Conservation (phyloP, 345 rosid genomes). For the Syzygium oleosum region DNA sequence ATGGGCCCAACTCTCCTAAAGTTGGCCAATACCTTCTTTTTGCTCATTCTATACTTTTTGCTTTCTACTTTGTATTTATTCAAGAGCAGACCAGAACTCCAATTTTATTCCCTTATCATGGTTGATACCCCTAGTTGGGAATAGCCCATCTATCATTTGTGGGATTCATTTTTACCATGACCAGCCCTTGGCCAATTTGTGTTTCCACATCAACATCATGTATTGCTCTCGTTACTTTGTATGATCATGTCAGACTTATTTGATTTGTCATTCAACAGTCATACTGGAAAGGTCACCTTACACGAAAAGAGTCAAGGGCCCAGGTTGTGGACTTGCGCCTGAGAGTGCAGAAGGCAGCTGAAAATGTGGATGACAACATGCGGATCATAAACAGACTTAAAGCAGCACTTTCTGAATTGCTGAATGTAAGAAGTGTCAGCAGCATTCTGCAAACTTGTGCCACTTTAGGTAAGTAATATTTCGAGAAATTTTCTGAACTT, state of each 20-base stretch:
- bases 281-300: slow-evolving; percentile 72
- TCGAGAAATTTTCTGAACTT: background rate
- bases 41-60: background rate
- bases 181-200: background rate
- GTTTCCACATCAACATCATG: background rate
- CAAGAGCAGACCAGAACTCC: background rate
- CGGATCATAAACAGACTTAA: slow-evolving; percentile 73
- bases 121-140: background rate
- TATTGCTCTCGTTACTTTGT: background rate
- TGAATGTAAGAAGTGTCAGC: slow-evolving; percentile 62
- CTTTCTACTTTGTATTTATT: background rate
- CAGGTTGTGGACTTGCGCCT: slow-evolving; percentile 51
- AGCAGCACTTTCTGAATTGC: slow-evolving; percentile 66
- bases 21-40: background rate
- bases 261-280: slow-evolving; percentile 27
- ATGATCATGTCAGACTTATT: background rate
- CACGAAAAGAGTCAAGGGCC: slow-evolving; percentile 57
- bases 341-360: slow-evolving; percentile 63
- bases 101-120: background rate
- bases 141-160: background rate
- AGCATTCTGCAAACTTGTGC: slow-evolving; percentile 80
- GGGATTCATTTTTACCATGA: background rate
- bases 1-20: background rate
- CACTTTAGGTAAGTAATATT: slow-evolving; percentile 47
- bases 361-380: slow-evolving; percentile 72